A percentile compares a stretch with the other conserved stretches of the same genome.
These are phyloP conservation scores for Phialocephala subalpina DNA, from an alignment of 2,329 filamentous ascomycete genomes.

Conservation along the genomic window DNA sequence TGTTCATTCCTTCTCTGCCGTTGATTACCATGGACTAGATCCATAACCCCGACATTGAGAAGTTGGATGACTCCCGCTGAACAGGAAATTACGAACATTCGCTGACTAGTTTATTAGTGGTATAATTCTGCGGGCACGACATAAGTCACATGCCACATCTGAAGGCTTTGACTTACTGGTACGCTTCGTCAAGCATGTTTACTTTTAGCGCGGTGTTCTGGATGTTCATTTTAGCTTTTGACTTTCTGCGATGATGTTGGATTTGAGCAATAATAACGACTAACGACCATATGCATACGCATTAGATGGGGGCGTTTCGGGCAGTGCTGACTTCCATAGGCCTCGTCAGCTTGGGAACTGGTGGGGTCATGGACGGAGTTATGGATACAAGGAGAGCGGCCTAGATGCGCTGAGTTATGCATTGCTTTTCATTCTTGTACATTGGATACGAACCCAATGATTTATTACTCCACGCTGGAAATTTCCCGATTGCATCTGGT, in stretches of 20 bases:
- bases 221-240: not conserved
- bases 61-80: no score
- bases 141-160: not conserved
- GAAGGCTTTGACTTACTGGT: not conserved
- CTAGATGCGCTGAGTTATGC: not conserved
- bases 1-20: not conserved
- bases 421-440: conserved; percentile 17
- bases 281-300: not conserved
- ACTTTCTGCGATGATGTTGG: not conserved
- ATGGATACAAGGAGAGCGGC: not conserved
- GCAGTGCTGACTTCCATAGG: not conserved
- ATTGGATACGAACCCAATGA: conserved; percentile 16
- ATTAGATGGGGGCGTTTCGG: not conserved
- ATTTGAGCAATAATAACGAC: not conserved
- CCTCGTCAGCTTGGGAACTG: not conserved
- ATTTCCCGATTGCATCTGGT: not conserved
- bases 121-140: not conserved
- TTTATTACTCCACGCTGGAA: conserved; percentile 35
- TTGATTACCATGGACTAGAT: not conserved
- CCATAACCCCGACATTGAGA: no score
- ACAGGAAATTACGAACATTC: not conserved
- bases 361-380: not conserved
- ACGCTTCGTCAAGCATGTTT: not conserved
- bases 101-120: not conserved
- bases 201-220: conserved; percentile 4